Base-by-base conservation (phyloP, 805 yeast genomes). In the Maudiozyma bulderi region DNA sequence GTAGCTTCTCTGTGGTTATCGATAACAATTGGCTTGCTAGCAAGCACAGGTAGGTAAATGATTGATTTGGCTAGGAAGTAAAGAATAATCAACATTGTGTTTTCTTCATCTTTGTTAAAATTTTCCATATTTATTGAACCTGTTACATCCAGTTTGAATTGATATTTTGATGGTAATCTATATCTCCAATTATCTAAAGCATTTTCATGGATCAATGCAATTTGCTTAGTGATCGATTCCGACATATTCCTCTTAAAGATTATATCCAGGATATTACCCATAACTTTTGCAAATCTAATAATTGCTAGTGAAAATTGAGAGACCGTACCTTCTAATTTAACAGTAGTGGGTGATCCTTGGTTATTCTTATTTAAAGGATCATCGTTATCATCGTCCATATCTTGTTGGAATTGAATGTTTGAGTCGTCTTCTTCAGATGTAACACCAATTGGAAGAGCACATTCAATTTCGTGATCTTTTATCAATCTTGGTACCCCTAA, bases 401-500 rank as follows among this genome's bases (percentile, higher is more conserved):
- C 38, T n/a, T 35, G 38, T 35, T 35, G 15, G 8, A 15, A 35
- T 13, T 30, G n/a, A 52, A 76, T 75, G 43, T 67, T 63, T 30
- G 74, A 77, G 28, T 28, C 15, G 8, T 8, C 29, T 2, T 20
- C 4, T 45, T 64, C 63, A 8, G 63, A 65, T 42, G 64, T 60
- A 48, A 71, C 74, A 33, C 77, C 68, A 46, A 84, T 79, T 1
- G 96, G 96, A 57, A 85, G 67, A 0, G 91, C 90, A 71, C 95
- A 87, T 62, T 87, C 95, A 46, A 88, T 80, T 62, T 86, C 95
- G 57, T 78, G 79, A 60, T 86, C 95, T 58, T 84, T 84, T 30
- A 88, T 66, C 44, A 87, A 67, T 53, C 95, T 71, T 5, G 96
- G 96, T 38, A 86, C 86, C 43, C 96, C 96, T 44, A 88, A 67